phyloP scores from a whole-genome alignment of 2,329 filamentous ascomycete species.

The Emericellopsis cladophorae region DNA sequence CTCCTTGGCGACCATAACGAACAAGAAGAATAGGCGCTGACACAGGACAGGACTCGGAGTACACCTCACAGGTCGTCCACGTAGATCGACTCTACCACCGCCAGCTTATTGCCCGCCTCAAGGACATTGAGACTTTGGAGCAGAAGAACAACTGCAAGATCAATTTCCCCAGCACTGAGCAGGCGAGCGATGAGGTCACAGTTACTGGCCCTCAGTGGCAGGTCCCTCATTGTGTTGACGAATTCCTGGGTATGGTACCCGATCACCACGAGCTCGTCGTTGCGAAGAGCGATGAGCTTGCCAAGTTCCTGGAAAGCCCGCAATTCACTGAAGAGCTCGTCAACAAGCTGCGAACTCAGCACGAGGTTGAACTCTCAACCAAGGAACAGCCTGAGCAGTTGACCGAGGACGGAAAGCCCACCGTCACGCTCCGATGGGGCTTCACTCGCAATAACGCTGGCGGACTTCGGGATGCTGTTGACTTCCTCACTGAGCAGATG shows the following conservation, averaged over 20 bases:
- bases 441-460: conserved; percentile 97
- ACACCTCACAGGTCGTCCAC: conserved; percentile 84
- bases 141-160: conserved; percentile 99
- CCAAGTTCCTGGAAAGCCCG: conserved; percentile 68
- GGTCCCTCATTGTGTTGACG: conserved; percentile 91
- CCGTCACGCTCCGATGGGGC: conserved; percentile 55
- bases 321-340: conserved; percentile 73
- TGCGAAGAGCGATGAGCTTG: conserved; percentile 60
- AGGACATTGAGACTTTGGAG: conserved; percentile 86
- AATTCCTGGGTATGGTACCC: conserved; percentile 94
- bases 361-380: conserved; percentile 78
- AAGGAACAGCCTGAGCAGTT: conserved; percentile 49
- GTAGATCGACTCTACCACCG: conserved; percentile 94
- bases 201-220: conserved; percentile 97
- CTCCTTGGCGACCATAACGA: not conserved
- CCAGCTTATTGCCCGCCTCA: conserved; percentile 77
- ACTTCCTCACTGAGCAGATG: conserved; percentile 78
- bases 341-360: conserved; percentile 76
- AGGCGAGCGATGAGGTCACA: conserved; percentile 90
- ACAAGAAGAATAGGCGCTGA: conserved; percentile 2
- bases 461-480: conserved; percentile 87
- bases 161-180: conserved; percentile 92
- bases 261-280: conserved; percentile 89
- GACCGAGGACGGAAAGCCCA: conserved; percentile 43
- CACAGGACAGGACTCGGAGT: conserved; percentile 67